phyloP scores from a whole-genome alignment of 73 alveolate genomes.

The Paramecium biaurelia region DNA sequence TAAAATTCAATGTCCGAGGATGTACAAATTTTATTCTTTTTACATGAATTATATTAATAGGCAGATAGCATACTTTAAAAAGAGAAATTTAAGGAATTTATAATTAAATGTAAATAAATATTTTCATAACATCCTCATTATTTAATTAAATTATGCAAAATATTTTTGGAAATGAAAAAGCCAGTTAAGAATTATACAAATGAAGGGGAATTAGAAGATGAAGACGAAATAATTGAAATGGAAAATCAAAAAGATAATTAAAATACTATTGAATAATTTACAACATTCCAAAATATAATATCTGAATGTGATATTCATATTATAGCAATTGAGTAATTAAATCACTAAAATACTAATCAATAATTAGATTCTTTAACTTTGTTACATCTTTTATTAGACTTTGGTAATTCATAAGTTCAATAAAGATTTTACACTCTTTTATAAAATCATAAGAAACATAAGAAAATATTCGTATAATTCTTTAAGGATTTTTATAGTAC shows the following conservation, averaged over 20 bases:
- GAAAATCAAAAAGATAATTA: not conserved
- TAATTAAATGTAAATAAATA: not conserved
- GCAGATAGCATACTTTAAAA: not conserved
- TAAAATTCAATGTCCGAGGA: not conserved
- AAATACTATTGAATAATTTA: not conserved
- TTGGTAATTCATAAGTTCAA: not conserved
- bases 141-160: not conserved
- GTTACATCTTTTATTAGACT: not conserved
- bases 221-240: not conserved
- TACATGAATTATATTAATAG: not conserved
- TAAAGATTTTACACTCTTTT: not conserved
- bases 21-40: not conserved
- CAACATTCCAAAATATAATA: not conserved
- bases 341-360: not conserved
- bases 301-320: not conserved
- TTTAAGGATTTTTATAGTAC: not conserved
- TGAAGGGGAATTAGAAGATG: not conserved
- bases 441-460: not conserved
- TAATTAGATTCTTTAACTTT: not conserved
- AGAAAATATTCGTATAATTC: not conserved
- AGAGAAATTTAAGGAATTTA: not conserved
- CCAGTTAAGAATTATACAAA: not conserved
- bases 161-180: not conserved
- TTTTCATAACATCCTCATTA: not conserved
- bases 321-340: not conserved